A percentile compares a stretch with the other conserved stretches of the same genome.
Conservation (phyloP, 768 basidiomycete genomes). For the Leccinum barrowsii region DNA sequence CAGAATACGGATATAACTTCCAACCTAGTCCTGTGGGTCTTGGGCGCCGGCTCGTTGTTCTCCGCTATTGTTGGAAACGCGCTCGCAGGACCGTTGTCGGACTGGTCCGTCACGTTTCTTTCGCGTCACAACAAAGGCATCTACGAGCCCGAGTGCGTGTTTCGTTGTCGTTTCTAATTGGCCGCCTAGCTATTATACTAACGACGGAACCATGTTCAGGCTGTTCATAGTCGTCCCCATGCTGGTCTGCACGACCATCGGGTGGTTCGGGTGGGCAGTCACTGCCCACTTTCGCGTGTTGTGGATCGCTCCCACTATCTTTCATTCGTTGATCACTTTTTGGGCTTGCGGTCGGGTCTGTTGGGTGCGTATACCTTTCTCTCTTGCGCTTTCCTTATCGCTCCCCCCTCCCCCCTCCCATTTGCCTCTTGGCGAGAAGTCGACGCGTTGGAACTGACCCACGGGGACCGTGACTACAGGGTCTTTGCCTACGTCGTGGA, state of each 20-base stretch:
- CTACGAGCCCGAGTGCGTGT: background rate
- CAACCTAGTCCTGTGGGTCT: background rate
- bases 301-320: background rate
- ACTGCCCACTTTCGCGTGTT: background rate
- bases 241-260: background rate
- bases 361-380: background rate
- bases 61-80: background rate
- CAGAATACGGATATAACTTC: background rate
- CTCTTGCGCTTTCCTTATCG: background rate
- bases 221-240: background rate
- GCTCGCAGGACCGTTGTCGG: background rate
- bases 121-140: background rate
- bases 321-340: background rate
- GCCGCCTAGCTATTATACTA: background rate
- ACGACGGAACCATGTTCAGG: background rate
- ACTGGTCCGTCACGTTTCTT: background rate
- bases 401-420: too few species aligned
- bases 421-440: too few species aligned
- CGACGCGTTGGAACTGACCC: background rate
- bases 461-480: background rate
- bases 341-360: background rate
- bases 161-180: background rate
- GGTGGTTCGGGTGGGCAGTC: background rate
- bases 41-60: background rate
- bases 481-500: background rate